Evolutionary conservation across 257 asterid species (phyloP).

Genomic region (Nicotiana undulata): DNA sequence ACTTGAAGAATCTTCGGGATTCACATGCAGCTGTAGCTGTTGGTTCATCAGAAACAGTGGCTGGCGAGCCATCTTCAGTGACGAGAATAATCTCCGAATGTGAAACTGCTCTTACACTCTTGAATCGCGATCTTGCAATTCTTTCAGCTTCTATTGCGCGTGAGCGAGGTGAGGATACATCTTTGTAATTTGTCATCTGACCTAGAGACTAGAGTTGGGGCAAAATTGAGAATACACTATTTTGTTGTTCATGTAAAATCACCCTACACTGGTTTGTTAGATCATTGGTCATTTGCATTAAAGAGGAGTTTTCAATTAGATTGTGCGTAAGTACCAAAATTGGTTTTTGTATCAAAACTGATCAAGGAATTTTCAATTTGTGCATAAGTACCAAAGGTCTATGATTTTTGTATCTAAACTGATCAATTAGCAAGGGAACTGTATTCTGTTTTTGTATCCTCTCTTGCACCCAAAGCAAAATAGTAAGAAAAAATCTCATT

Average conservation of each 20-base stretch:
- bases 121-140: constrained; percentile 84
- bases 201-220: background rate
- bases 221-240: background rate
- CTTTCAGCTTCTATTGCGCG: constrained; percentile 93
- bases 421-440: background rate
- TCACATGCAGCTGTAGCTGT: constrained; percentile 86
- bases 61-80: constrained; percentile 85
- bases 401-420: background rate
- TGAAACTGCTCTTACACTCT: constrained; percentile 72
- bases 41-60: constrained; percentile 75
- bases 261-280: background rate
- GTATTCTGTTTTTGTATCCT: background rate
- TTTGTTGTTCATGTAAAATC: background rate
- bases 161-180: constrained; percentile 53
- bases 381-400: background rate
- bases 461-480: too few relatives aligned
- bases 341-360: background rate
- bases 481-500: too few relatives aligned
- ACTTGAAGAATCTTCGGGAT: constrained; percentile 91
- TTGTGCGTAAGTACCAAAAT: background rate
- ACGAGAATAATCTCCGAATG: constrained; percentile 88
- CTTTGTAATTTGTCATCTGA: constrained; percentile 18
- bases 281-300: background rate
- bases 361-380: background rate
- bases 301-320: background rate